Percentiles rank a stretch among this genome's conserved stretches.
Conservation (phyloP, 306 rosid species). For the Prunus padus region DNA sequence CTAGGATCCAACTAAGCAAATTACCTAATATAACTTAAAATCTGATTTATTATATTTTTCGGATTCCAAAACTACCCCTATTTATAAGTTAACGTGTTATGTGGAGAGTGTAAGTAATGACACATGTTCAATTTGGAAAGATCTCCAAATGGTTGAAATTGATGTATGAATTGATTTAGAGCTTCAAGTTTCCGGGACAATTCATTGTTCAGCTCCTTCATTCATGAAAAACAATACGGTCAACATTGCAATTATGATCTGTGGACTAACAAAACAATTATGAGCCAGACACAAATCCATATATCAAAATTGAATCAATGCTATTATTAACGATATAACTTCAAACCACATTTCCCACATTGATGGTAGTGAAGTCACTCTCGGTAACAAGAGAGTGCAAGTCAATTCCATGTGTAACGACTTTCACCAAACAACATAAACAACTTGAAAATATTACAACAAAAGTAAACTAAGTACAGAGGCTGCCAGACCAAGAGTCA, state of each 20-base stretch:
- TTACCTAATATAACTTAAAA: no score
- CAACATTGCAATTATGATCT: not conserved
- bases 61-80: no score
- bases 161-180: no score
- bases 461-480: not conserved
- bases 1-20: no score
- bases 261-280: not conserved
- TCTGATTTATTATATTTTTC: no score
- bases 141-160: no score
- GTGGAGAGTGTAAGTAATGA: no score
- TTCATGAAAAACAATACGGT: conserved; percentile 31
- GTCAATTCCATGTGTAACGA: not conserved
- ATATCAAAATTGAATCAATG: not conserved
- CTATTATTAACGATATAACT: not conserved
- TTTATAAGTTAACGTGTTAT: no score
- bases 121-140: no score
- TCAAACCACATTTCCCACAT: conserved; percentile 1
- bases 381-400: not conserved
- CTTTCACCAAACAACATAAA: not conserved
- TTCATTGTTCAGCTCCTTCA: conserved; percentile 82
- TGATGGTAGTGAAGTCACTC: not conserved
- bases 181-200: conserved; percentile 77
- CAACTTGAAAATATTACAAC: not conserved
- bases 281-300: not conserved
- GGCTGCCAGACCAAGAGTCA: not conserved